These are phyloP conservation scores for Breviolum minutum DNA, from an alignment of 73 alveolate species.

Conservation along the genomic window DNA sequence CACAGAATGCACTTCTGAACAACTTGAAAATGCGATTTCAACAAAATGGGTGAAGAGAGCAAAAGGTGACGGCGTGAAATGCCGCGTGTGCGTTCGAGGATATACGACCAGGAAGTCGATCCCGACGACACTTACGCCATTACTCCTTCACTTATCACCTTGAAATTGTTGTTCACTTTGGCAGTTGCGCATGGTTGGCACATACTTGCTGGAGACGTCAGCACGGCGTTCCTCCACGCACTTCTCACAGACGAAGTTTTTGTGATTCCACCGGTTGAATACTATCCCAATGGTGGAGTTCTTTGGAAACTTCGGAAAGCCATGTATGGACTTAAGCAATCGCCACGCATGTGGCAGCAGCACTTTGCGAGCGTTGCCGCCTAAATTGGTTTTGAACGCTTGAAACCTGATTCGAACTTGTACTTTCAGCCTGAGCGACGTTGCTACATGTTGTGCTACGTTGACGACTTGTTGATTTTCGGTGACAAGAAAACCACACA, in stretches of 20 bases:
- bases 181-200: background rate
- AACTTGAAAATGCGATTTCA: background rate
- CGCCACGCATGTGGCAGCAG: background rate
- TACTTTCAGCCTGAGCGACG: background rate
- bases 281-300: background rate
- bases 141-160: background rate
- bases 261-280: background rate
- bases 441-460: background rate
- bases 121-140: slow-evolving; percentile 2
- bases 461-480: slow-evolving; percentile 7
- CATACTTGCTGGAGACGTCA: background rate
- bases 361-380: background rate
- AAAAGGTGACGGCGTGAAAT: background rate
- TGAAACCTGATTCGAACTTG: background rate
- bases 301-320: background rate
- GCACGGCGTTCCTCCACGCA: slow-evolving; percentile 27
- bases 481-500: background rate
- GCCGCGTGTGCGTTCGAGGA: background rate
- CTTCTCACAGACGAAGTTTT: slow-evolving; percentile 6
- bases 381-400: background rate
- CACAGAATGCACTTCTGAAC: background rate
- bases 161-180: background rate
- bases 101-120: slow-evolving; percentile 22
- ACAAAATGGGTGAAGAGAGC: slow-evolving; percentile 30
- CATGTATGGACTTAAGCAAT: slow-evolving; percentile 19